Conservation (phyloP, 306 rosid genomes). For the Vicia sativa region DNA sequence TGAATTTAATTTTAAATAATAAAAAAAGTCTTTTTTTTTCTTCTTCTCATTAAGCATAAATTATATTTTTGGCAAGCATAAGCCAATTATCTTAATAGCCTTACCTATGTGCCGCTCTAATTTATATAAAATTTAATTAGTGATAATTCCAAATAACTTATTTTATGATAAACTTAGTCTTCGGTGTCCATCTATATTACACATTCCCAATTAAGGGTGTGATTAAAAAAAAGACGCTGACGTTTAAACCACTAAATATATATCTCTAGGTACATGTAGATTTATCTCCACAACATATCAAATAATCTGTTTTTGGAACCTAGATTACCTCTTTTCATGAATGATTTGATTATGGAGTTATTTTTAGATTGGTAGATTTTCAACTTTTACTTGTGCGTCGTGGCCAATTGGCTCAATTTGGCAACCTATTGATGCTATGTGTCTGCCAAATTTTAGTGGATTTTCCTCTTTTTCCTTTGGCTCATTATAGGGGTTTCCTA, state of each 20-base stretch:
- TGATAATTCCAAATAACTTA: not conserved
- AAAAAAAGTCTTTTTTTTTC: too few species aligned
- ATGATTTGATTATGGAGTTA: not conserved
- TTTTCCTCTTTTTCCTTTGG: slow-evolving; percentile 23
- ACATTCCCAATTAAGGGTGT: slow-evolving; percentile 1
- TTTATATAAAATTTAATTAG: too few species aligned
- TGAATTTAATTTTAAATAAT: too few species aligned
- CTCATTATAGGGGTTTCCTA: slow-evolving; percentile 20
- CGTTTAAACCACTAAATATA: slow-evolving; percentile 21
- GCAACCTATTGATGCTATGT: slow-evolving; percentile 20
- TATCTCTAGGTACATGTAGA: not conserved
- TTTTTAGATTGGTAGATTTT: slow-evolving; percentile 6
- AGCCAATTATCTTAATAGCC: too few species aligned
- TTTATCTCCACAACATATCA: not conserved
- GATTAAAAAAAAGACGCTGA: slow-evolving; percentile 13
- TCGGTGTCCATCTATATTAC: not conserved
- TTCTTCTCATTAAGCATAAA: too few species aligned
- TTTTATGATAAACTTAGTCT: not conserved
- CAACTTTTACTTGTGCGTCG: not conserved
- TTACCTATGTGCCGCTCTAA: too few species aligned
- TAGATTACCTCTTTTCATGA: not conserved
- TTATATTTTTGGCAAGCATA: too few species aligned
- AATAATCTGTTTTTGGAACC: not conserved
- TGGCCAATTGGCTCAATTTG: slow-evolving; percentile 32
- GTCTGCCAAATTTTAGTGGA: slow-evolving; percentile 32